A percentile compares a stretch with the other conserved stretches of the same genome.
Evolutionary conservation across 2,329 filamentous ascomycete genomes (phyloP).

Genomic region (Fusarium sp.): DNA sequence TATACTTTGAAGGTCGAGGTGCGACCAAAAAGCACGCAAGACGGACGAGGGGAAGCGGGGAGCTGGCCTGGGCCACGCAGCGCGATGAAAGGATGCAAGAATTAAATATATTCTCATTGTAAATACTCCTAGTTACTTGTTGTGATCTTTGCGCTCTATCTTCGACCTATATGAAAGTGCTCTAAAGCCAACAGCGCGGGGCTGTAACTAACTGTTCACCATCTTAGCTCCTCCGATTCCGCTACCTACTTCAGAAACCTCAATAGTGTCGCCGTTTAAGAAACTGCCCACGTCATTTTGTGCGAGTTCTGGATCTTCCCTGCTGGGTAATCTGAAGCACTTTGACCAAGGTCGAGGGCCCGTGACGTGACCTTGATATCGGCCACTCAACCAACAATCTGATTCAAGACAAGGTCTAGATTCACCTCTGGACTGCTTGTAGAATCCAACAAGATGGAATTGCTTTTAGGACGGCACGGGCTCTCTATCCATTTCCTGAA

Average conservation of each 20-base stretch:
- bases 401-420: not conserved
- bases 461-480: conserved; percentile 41
- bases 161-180: not conserved
- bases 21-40: too few species aligned
- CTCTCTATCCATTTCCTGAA: conserved; percentile 45
- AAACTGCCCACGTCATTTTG: not conserved
- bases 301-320: not conserved
- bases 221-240: not conserved
- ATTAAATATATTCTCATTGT: not conserved
- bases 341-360: not conserved
- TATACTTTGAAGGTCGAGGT: too few species aligned
- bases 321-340: not conserved
- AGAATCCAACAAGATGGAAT: not conserved
- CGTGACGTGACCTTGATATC: not conserved
- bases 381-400: not conserved
- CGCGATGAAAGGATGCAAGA: too few species aligned
- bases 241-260: not conserved
- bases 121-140: not conserved
- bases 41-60: not conserved
- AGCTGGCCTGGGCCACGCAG: not conserved
- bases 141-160: not conserved
- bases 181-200: not conserved
- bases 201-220: not conserved
- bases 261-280: not conserved
- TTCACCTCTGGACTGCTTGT: not conserved